These are phyloP conservation scores for Pseudocercospora pini-densiflorae DNA, from an alignment of 2,329 filamentous ascomycete genomes.

Conservation along the genomic window DNA sequence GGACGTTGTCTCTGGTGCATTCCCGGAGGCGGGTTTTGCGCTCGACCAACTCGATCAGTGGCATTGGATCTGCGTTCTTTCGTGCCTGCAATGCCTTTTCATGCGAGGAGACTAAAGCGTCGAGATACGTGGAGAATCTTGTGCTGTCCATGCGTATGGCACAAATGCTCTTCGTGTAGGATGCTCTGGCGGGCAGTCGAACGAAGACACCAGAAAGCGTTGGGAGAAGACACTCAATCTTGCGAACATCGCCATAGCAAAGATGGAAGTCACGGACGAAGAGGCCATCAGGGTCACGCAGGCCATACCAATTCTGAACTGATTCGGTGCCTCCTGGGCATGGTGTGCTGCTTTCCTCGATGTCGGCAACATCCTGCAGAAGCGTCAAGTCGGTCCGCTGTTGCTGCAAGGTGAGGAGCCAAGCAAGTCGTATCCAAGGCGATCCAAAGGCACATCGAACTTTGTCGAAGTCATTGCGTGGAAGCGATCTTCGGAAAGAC, in stretches of 20 bases:
- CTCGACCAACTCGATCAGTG: slow-evolving; percentile 67
- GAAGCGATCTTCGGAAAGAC: slow-evolving; percentile 66
- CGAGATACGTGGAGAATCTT: slow-evolving; percentile 62
- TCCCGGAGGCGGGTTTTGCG: slow-evolving; percentile 63
- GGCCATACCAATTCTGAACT: slow-evolving; percentile 73
- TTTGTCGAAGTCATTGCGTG: slow-evolving; percentile 60
- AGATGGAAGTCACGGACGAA: slow-evolving; percentile 73
- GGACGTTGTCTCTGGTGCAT: slow-evolving; percentile 67
- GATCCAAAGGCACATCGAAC: slow-evolving; percentile 79
- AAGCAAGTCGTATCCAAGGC: slow-evolving; percentile 84
- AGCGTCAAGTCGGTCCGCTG: slow-evolving; percentile 68
- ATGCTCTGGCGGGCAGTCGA: slow-evolving; percentile 50
- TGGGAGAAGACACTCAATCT: slow-evolving; percentile 74
- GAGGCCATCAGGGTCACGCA: slow-evolving; percentile 70
- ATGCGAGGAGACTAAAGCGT: slow-evolving; percentile 60
- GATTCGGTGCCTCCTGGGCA: slow-evolving; percentile 63
- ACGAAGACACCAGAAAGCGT: slow-evolving; percentile 70
- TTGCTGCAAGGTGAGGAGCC: slow-evolving; percentile 77
- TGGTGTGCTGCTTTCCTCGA: slow-evolving; percentile 60
- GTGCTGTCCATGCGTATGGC: slow-evolving; percentile 68
- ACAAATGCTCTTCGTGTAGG: slow-evolving; percentile 63
- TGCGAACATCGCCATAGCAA: slow-evolving; percentile 74
- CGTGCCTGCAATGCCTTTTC: slow-evolving; percentile 45
- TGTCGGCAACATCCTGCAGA: slow-evolving; percentile 69
- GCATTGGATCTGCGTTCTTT: slow-evolving; percentile 58